These are phyloP conservation scores for Barnettozyma salicaria DNA, from an alignment of 805 yeast species.

Conservation along the genomic window DNA sequence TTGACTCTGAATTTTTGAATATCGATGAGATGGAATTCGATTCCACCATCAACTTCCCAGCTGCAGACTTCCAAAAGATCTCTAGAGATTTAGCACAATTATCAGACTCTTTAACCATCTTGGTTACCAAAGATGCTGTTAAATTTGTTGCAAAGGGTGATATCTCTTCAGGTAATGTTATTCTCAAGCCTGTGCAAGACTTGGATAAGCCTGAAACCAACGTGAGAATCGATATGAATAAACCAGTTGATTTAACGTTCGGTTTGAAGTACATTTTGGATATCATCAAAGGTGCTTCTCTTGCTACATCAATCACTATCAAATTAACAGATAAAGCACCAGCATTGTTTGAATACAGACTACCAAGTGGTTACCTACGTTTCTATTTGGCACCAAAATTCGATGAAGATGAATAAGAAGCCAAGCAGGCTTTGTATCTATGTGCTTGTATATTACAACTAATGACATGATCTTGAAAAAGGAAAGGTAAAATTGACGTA, in stretches of 20 bases:
- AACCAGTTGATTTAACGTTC: constrained; percentile 83
- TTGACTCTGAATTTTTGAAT: constrained; percentile 88
- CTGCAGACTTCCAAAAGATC: constrained; percentile 81
- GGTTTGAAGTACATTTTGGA: constrained; percentile 88
- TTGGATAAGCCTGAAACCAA: constrained; percentile 75
- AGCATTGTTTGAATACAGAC: constrained; percentile 85
- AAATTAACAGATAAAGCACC: constrained; percentile 89
- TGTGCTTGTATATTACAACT: neutral
- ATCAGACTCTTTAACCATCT: constrained; percentile 80
- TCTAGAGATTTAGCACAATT: constrained; percentile 82
- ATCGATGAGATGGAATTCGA: constrained; percentile 93
- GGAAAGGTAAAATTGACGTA: too few species aligned
- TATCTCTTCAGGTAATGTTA: constrained; percentile 80
- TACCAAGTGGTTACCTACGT: constrained; percentile 88
- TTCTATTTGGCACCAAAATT: constrained; percentile 98
- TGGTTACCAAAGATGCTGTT: constrained; percentile 87
- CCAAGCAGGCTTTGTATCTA: neutral
- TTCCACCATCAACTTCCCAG: constrained; percentile 79
- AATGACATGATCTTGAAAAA: too few species aligned
- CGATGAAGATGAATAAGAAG: constrained; percentile 70
- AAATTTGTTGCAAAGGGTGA: constrained; percentile 89
- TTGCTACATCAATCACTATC: constrained; percentile 71
- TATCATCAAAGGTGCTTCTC: constrained; percentile 83
- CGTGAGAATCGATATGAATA: constrained; percentile 69
- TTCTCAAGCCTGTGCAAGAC: constrained; percentile 77